Evolutionary conservation across 768 basidiomycete genomes (phyloP), one percentile per base, ranked within the genome.

Genomic region (Crepidotus variabilis): DNA sequence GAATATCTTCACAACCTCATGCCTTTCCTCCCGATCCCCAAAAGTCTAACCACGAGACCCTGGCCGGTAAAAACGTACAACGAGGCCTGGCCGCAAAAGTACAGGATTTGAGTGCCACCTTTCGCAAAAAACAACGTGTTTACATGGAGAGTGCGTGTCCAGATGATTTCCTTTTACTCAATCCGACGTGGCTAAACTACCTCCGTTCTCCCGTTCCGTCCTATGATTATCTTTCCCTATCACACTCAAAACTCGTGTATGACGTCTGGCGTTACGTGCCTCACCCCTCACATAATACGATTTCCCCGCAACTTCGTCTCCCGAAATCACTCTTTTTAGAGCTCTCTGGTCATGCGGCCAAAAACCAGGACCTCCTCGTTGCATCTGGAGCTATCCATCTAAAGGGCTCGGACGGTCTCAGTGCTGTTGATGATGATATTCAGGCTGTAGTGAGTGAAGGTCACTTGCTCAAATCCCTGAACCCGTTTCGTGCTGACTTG

Each of bases 61-160:
- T 85, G 39, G 83, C 94, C 1, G 89, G 92, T 33, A 91, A 90
- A 75, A 98, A 99, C 69, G 92, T 98, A 20, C 97, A 98, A 71
- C 85, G 94, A 43, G 94, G 87, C 20, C 83, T 99, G 52, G 97
- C 97, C n/a, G 93, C 91, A 35, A 94, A 94, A 70, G 85, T 98
- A 11, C 97, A 98, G 75, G 92, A 94, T 63, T 78, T 94, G 52
- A 95, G 93, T 64, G 89, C 88, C 20, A 78, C 86, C 11, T 98
- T 99, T 69, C 84, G 97, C 60, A 98, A 97, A 79, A 98, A 96
- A 76, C 97, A 99, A 73, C 87, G 93, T 57, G 90, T 96, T 32
- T 98, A 98, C 72, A 90, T 99, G 90, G 90, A 97, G 74, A 95
- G 97, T 96, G 69, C 73, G 95, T 72, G 50, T 50, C 50, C 39